Conservation (phyloP, 164 flowering plant genomes). For the Vitis cinerea region DNA sequence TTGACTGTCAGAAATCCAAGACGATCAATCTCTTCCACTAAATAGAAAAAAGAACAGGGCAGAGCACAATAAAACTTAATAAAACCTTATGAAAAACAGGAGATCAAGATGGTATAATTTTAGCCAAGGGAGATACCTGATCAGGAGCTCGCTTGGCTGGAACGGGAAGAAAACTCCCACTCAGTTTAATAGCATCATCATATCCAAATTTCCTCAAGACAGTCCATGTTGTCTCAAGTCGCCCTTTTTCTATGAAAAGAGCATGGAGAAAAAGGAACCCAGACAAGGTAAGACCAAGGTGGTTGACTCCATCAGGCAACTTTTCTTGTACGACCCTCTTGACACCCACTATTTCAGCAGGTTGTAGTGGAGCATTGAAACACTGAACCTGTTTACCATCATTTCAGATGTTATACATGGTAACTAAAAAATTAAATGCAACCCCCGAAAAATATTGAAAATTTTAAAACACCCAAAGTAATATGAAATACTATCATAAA, state of each 20-base stretch:
- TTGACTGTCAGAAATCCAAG: no score
- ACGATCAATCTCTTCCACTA: no score
- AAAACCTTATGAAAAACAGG: no score
- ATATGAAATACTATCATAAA: no score
- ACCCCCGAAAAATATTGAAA: background rate
- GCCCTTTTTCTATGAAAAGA: constrained; percentile 93
- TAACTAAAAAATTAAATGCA: background rate
- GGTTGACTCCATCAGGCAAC: constrained; percentile 86
- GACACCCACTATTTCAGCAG: constrained; percentile 90
- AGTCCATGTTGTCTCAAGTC: constrained; percentile 99
- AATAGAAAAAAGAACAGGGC: no score
- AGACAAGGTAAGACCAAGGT: constrained; percentile 82
- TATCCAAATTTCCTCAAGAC: constrained; percentile 96
- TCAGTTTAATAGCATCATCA: constrained; percentile 78
- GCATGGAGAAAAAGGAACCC: constrained; percentile 98
- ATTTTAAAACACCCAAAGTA: background rate
- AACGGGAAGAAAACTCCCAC: constrained; percentile 67
- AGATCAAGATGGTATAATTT: no score
- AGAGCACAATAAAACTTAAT: no score
- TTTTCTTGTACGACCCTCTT: constrained; percentile 95
- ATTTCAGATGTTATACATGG: background rate
- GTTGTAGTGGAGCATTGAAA: constrained; percentile 93
- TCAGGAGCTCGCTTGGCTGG: constrained; percentile 68
- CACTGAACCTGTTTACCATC: constrained; percentile 72
- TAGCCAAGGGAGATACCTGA: constrained; percentile 49